A percentile compares a stretch with the other conserved stretches of the same genome.
Evolutionary conservation across 805 yeast species (phyloP).

Genomic region (Debaryomyces castellii): DNA sequence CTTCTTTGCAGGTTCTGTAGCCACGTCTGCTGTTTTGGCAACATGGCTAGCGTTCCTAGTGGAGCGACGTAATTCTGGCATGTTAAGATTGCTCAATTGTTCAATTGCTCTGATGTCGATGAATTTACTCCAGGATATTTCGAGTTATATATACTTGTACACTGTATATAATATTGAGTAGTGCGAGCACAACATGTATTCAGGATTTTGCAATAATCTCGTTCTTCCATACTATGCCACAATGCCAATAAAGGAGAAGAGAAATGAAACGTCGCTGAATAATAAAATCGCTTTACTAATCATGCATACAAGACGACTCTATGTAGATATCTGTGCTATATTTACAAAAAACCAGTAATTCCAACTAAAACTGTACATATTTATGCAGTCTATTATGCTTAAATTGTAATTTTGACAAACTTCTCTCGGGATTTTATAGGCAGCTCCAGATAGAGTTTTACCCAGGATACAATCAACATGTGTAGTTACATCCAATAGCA

Average conservation of each 20-base stretch:
- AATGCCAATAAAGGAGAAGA: too few species aligned
- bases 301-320: too few species aligned
- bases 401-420: too few species aligned
- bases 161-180: not conserved
- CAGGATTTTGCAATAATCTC: not conserved
- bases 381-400: too few species aligned
- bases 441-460: too few species aligned
- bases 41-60: slow-evolving; percentile 24
- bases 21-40: slow-evolving; percentile 8
- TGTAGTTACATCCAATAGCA: too few species aligned
- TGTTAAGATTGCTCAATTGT: slow-evolving; percentile 4
- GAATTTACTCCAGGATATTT: not conserved
- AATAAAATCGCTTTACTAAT: not conserved
- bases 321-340: too few species aligned
- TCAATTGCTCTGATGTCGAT: not conserved
- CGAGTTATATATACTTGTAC: not conserved
- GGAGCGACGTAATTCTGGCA: slow-evolving; percentile 42
- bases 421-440: too few species aligned
- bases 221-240: not conserved
- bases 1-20: slow-evolving; percentile 17
- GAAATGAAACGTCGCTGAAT: not conserved
- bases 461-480: too few species aligned
- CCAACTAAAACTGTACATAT: too few species aligned
- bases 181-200: not conserved
- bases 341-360: too few species aligned